Base-by-base conservation (phyloP, 169 alveolate species). In the Plasmodium vivax region DNA sequence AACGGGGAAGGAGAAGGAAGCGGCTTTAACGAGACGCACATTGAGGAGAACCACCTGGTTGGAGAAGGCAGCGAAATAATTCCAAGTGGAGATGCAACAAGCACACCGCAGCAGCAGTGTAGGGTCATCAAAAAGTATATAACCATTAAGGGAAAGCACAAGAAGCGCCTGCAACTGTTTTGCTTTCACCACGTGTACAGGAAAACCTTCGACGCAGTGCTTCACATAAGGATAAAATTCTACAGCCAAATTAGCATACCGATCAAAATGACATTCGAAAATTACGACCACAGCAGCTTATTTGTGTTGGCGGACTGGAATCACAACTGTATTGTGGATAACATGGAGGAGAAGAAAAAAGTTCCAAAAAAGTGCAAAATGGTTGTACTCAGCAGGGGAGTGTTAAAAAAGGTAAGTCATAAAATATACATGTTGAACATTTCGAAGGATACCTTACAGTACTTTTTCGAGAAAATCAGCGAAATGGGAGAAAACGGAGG, bases 151-250 rank as follows among this genome's bases (percentile, higher is more conserved):
- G 94, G 91, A 79, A 79, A 19, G 41, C 38, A 88, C 14, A 80
- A 56, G 30, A 90, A 90, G 72, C 19, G 68, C 30, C 54, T 90
- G 72, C 9, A 80, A 62, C 36, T 90, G 19, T 90, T 79, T 90
- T 90, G 88, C 74, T 80, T 90, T 80, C 94, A 90, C 54, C 72
- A 90, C 51, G 1, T 90, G 34, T 90, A 62, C 47, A 79, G 30
- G 74, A 43, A 90, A 45, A 16, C 19, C 30, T 38, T 80, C 72
- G 91, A 90, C 10, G 82, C 94, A 32, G 36, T 62, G 43, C 34
- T 90, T 30, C 91, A 58, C 34, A 90, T 90, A 34, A 90, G 72
- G 82, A 90, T 90, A 80, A 79, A 80, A 12, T 79, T 9, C 82
- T 80, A 79, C 51, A 80, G 56, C 34, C 79, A 88, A 38, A 88